Conservation (phyloP, 805 yeast species). For the Zygosaccharomyces gambellarensis region DNA sequence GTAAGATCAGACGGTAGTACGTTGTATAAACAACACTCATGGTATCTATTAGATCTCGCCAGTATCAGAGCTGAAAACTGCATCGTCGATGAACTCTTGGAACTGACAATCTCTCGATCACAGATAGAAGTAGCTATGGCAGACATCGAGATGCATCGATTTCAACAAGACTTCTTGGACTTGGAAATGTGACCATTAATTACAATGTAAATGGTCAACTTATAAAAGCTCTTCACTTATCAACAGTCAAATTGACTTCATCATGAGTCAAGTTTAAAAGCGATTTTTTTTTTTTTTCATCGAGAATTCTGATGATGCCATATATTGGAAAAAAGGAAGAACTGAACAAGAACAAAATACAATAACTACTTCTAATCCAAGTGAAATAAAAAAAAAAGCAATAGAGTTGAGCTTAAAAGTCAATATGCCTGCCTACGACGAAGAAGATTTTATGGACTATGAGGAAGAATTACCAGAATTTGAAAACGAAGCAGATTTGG, state of each 20-base stretch:
- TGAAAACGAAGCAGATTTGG: constrained; percentile 38
- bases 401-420: neutral
- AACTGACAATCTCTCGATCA: neutral
- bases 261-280: constrained; percentile 2
- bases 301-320: too few species aligned
- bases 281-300: neutral
- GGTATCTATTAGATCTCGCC: constrained; percentile 13
- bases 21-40: constrained; percentile 14
- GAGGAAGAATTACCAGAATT: constrained; percentile 34
- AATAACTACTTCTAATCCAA: neutral
- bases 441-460: constrained; percentile 23
- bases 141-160: constrained; percentile 7
- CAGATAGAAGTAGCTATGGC: constrained; percentile 9
- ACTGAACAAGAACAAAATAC: neutral
- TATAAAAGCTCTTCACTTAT: neutral
- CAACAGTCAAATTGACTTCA: constrained; percentile 2
- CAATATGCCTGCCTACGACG: constrained; percentile 20
- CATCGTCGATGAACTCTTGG: neutral
- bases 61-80: neutral
- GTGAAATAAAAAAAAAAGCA: neutral
- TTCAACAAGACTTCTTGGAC: neutral
- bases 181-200: neutral
- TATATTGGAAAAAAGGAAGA: neutral
- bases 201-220: too few species aligned
- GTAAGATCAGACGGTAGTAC: constrained; percentile 19